Base-by-base conservation (phyloP, 108 stramenopile genomes). In the Aurantiochytrium sp. region DNA sequence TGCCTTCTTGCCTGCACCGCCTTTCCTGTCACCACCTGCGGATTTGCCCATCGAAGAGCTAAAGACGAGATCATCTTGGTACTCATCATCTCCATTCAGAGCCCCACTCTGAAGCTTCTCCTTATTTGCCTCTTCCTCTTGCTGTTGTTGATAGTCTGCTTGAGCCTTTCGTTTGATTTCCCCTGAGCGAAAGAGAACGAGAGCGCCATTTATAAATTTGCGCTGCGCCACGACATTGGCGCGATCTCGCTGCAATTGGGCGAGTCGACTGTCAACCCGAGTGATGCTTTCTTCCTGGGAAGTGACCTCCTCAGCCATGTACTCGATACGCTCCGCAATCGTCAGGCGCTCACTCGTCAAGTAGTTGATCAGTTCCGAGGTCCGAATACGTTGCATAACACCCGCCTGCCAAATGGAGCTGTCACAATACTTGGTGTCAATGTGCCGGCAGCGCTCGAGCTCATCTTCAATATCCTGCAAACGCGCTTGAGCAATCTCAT, bases 381-480 rank as follows among this genome's bases (percentile, higher is more conserved):
- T 83, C 12, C 76, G 76, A 23, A 83, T 83, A 23, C 76, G 76
- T 4, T 83, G 76, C 76, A 83, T 83, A 18, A 83, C 76, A 12
- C 76, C 76, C 16, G 76, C 23, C 51, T 83, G 76, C 76, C 76
- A 83, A 53, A 83, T 83, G 12, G 76, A 8, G 76, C 76, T 83
- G 28, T 83, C 76, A 4, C 76, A 83, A 4, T 53, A 83, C 51
- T 83, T 83, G 51, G 49, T 83, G n/a, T 23, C 5, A 12, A 83
- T 53, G 18, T 83, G n/a, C 0, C 76, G 18, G 51, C 76, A 83
- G 0, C 76, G 76, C 49, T 83, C 76, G 45, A 83, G 12, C 76
- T 83, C 76, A 25, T 83, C 23, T 23, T 83, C 51, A 83, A 83
- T 12, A 23, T 47, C 76, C 1, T 4, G 6, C 1, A 83, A 23